A percentile compares a stretch with the other conserved stretches of the same genome.
These are phyloP conservation scores for Beauveria caledonica DNA, from an alignment of 2,329 filamentous ascomycete species.

Conservation along the genomic window DNA sequence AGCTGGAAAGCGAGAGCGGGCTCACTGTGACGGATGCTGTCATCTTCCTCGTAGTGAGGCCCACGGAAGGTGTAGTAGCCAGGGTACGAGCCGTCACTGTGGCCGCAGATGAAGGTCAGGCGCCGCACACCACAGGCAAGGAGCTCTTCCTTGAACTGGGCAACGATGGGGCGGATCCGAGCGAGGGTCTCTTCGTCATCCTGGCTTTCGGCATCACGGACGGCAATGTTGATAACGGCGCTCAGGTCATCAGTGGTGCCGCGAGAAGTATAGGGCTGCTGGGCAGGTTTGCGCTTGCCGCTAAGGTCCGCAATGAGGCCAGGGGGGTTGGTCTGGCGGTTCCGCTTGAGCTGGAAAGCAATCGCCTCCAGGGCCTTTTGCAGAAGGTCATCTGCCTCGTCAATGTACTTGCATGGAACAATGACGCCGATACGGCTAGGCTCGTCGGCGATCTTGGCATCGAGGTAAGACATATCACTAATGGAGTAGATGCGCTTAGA, in stretches of 20 bases:
- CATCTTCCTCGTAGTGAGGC: constrained; percentile 79
- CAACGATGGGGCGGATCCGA: constrained; percentile 68
- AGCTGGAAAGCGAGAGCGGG: constrained; percentile 97
- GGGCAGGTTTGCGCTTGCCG: constrained; percentile 55
- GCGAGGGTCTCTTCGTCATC: constrained; percentile 74
- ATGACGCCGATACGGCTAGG: constrained; percentile 88
- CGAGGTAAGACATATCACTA: constrained; percentile 89
- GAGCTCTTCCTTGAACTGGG: constrained; percentile 77
- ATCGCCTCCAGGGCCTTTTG: constrained; percentile 78
- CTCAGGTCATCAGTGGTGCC: constrained; percentile 71
- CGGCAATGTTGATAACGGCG: constrained; percentile 84
- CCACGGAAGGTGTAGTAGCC: constrained; percentile 98
- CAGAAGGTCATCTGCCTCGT: constrained; percentile 85
- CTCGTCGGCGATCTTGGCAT: constrained; percentile 64
- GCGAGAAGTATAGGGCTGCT: neutral
- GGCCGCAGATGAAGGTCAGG: constrained; percentile 92
- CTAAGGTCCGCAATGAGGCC: constrained; percentile 65
- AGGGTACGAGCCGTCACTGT: constrained; percentile 87
- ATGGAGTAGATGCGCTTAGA: constrained; percentile 82
- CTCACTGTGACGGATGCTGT: constrained; percentile 94
- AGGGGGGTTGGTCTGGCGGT: constrained; percentile 42
- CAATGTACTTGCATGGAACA: constrained; percentile 84
- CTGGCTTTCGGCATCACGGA: constrained; percentile 76
- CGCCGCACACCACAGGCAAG: constrained; percentile 74
- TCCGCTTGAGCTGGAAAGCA: constrained; percentile 50